Conservation (phyloP, 371 early-diverging fungal species). For the Mucor piriformis region DNA sequence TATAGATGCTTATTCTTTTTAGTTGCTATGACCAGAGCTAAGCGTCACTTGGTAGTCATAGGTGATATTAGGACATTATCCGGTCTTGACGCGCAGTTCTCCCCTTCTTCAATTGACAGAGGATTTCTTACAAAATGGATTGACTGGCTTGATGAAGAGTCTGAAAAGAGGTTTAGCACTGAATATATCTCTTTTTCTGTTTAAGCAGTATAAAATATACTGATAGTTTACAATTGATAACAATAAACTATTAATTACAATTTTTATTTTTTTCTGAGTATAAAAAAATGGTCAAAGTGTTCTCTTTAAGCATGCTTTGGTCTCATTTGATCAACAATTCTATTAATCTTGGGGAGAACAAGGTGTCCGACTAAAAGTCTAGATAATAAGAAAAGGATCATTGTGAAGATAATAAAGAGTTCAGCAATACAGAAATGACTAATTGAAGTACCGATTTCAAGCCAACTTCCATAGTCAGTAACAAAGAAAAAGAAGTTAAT, state of each 20-base stretch:
- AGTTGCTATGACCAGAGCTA: slow-evolving; percentile 94
- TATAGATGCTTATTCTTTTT: background rate
- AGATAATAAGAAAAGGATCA: slow-evolving; percentile 68
- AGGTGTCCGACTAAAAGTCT: slow-evolving; percentile 62
- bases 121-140: slow-evolving; percentile 55
- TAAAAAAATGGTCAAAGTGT: background rate
- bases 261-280: too few relatives aligned
- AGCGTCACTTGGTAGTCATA: slow-evolving; percentile 83
- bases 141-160: slow-evolving; percentile 41
- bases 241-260: too few relatives aligned
- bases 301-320: slow-evolving; percentile 14
- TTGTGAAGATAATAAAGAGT: slow-evolving; percentile 82
- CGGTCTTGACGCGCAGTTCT: background rate
- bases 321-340: slow-evolving; percentile 16
- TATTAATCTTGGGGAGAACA: slow-evolving; percentile 22
- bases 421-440: slow-evolving; percentile 87
- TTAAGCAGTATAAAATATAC: too few relatives aligned
- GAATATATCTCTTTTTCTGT: too few relatives aligned
- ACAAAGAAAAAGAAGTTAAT: slow-evolving; percentile 96
- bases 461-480: slow-evolving; percentile 90
- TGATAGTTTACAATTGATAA: too few relatives aligned
- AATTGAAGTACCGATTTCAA: slow-evolving; percentile 96
- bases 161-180: background rate
- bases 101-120: slow-evolving; percentile 32
- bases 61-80: slow-evolving; percentile 71